Evolutionary conservation across 129 eudicot genomes (phyloP), one percentile per base, ranked within the genome.

Genomic region (Tanacetum coccineum): DNA sequence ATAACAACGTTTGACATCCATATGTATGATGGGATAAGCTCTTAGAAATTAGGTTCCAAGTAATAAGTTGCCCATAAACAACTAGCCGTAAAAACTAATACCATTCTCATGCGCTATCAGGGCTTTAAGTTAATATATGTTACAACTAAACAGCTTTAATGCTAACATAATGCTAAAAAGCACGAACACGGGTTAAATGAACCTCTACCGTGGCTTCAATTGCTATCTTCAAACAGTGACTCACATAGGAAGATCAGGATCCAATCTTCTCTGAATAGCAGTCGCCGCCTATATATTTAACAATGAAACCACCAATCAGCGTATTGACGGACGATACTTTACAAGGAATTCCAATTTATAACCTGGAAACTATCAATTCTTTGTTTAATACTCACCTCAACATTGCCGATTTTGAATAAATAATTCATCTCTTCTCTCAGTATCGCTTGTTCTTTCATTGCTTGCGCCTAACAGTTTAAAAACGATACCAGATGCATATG

Each of bases 391-490:
- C 79, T 67, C 80, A 92, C 98, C 98, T 92, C 98, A 65, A 74
- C 70, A 80, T 92, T 92, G 71, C 98, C 98, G 48, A 88, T 76
- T 81, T 88, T 92, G 85, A 81, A 92, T 57, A 81, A 82, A 62
- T 83, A 88, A 42, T 83, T 87, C 98, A 92, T 92, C 71, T 92
- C 96, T 76, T 92, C 98, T 78, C 83, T 86, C 71, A 92, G 81
- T 74, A 57, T 88, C 60, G 91, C 96, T 72, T 92, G 98, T 77
- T 92, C 96, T 79, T 88, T 92, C 98, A 92, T 92, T 69, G 91
- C 95, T 88, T 86, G 96, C 20, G 96, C 98, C 98, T 92, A 67
- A 30, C 19, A 36, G 69, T 65, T 47, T 49, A 66, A 62, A 56
- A 36, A 36, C 42, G 11, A 10, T 20, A 47, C 32, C 32, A 63